Base-by-base conservation (phyloP, 1,284 basidiomycete genomes). In the Termitomyces sp. region DNA sequence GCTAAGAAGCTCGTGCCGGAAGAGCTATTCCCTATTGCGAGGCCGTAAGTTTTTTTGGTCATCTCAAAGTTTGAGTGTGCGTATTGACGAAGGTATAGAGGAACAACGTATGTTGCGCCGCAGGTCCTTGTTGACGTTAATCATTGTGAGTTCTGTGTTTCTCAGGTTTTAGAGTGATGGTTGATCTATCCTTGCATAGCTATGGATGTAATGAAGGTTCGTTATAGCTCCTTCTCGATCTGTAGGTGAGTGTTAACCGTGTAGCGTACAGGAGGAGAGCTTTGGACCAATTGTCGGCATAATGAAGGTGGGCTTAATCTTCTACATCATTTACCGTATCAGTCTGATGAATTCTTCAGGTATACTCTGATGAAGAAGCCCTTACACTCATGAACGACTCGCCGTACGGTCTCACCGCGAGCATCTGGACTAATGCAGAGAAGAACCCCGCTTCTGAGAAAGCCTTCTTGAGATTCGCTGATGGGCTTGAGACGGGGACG, bases 331-430 rank as follows among this genome's bases (percentile, higher is more conserved):
- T 15, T 7, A 21, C 10, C 12, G 6, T 2, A 0, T 24, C 34
- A 3, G 45, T 19, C 13, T 19, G 5, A 31, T 33, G 8, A 6
- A 6, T 21, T 5, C 9, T 10, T 4, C 17, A 88, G 83, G 90
- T 94, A 21, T 75, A 80, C 12, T 85, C 85, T 0, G 93, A 95
- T 65, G 85, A 87, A 49, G 92, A 96, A 68, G 94, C 94, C 0
- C 74, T 98, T 54, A 67, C 73, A 33, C 79, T 97, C 31, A 98
- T 98, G 91, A 98, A 98, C 70, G 94, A 98, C 70, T 97, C 94
- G n/a, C 83, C 81, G 1, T 98, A 95, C 67, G 95, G 95, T 12
- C 78, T 98, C 33, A 98, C 95, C 1, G 92, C 92, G 1, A 94
- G 92, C 17, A 72, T 98, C 30, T 98, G 95, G 95, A 97, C 95